phyloP scores from a whole-genome alignment of 2,329 filamentous ascomycete genomes.

The Neocatenulostroma microsporum region DNA sequence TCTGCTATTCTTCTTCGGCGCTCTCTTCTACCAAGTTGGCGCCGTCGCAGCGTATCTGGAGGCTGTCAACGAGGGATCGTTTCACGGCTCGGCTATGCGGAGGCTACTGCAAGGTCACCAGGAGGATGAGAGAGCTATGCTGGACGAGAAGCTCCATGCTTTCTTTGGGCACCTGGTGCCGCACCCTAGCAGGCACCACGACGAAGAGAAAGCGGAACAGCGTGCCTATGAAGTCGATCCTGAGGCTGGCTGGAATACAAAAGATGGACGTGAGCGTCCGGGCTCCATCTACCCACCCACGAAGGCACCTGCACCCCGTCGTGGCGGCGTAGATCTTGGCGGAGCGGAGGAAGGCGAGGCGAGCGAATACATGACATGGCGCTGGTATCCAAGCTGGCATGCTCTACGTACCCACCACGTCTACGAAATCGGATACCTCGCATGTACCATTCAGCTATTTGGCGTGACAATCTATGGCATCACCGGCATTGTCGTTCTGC shows the following conservation, averaged over 20 bases:
- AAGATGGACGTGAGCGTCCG: conserved; percentile 7
- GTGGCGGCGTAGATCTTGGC: conserved; percentile 16
- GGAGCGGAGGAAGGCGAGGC: conserved; percentile 10
- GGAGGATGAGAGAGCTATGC: conserved; percentile 19
- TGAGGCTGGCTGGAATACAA: conserved; percentile 14
- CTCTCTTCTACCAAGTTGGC: conserved; percentile 23
- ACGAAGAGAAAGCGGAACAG: conserved; percentile 5
- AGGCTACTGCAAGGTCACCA: conserved; percentile 21
- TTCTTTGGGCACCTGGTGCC: conserved; percentile 16
- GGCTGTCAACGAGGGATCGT: conserved; percentile 26
- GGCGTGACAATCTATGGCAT: conserved; percentile 22
- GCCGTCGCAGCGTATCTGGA: conserved; percentile 24
- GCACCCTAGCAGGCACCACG: conserved; percentile 7
- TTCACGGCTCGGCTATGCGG: conserved; percentile 22
- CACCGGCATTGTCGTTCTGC: conserved; percentile 20
- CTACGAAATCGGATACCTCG: conserved; percentile 26
- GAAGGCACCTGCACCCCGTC: conserved; percentile 12
- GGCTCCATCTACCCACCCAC: conserved; percentile 13
- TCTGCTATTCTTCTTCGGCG: conserved; percentile 22
- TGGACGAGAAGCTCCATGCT: conserved; percentile 23
- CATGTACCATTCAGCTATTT: conserved; percentile 23
- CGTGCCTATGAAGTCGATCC: conserved; percentile 8
- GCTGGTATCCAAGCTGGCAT: conserved; percentile 20
- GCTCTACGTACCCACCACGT: conserved; percentile 20
- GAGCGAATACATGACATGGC: conserved; percentile 14